These are phyloP conservation scores for Mycosphaerella sp. DNA, from an alignment of 2,329 filamentous ascomycete genomes.

Conservation along the genomic window DNA sequence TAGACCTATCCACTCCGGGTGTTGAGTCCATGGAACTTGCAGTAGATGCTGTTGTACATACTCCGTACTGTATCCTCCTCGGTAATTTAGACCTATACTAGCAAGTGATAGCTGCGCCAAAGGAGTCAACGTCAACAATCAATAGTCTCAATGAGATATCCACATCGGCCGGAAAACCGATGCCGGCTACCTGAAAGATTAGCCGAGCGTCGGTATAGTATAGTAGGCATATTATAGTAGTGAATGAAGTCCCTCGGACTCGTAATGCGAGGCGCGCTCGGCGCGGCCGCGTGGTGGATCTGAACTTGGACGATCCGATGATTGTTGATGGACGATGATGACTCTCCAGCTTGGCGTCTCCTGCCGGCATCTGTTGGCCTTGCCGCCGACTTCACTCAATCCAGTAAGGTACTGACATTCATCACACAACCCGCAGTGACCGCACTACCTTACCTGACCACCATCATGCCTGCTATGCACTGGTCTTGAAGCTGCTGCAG, in stretches of 20 bases:
- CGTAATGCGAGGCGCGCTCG: no score
- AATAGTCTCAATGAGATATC: neutral
- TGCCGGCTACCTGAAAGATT: neutral
- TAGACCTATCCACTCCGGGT: neutral
- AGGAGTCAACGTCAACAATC: neutral
- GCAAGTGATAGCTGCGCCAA: neutral
- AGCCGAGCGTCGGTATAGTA: neutral
- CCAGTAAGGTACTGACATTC: neutral
- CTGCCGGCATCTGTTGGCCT: no score
- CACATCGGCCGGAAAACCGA: slow-evolving; percentile 5
- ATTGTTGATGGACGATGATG: no score
- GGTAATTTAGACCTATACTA: no score
- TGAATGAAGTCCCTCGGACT: no score
- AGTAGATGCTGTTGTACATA: no score
- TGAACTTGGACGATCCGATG: no score
- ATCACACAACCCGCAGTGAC: neutral
- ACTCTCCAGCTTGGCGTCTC: no score
- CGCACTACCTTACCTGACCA: slow-evolving; percentile 1
- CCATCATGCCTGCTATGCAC: slow-evolving; percentile 13
- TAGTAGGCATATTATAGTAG: no score
- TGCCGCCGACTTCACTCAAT: neutral
- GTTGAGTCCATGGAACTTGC: neutral
- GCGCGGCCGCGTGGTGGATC: no score
- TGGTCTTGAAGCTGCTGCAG: slow-evolving; percentile 5
- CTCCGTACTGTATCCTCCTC: no score